Conservation (phyloP, 2,329 filamentous ascomycete genomes). For the Xylaria polymorpha region DNA sequence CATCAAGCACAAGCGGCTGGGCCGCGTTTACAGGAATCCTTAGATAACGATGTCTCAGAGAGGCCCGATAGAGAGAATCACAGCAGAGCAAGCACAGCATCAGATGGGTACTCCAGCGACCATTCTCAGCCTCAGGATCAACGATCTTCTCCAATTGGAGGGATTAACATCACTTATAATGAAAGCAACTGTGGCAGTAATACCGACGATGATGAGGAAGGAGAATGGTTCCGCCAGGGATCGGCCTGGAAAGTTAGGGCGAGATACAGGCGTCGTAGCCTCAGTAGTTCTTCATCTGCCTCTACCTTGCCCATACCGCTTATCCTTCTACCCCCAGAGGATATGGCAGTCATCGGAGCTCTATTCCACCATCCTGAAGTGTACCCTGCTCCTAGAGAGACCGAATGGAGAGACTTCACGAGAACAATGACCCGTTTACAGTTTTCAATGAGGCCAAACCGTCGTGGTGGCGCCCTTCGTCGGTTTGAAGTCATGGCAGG, state of each 20-base stretch:
- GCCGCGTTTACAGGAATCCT: not conserved
- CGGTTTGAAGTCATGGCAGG: not conserved
- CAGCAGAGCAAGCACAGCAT: not conserved
- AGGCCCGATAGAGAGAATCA: not conserved
- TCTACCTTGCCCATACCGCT: not conserved
- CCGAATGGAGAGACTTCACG: not conserved
- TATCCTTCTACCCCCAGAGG: not conserved
- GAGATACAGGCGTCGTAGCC: not conserved
- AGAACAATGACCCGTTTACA: not conserved
- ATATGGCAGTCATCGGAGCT: constrained; percentile 1
- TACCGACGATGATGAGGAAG: not conserved
- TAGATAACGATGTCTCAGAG: not conserved
- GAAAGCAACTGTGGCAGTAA: not conserved
- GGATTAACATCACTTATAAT: not conserved
- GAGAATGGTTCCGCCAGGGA: too few species aligned
- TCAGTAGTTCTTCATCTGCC: not conserved
- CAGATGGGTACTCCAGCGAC: not conserved
- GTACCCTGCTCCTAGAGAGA: not conserved
- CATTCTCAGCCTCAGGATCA: not conserved
- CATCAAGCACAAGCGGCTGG: not conserved
- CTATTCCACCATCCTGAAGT: not conserved
- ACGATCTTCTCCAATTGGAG: not conserved
- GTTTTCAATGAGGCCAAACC: not conserved
- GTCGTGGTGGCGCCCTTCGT: not conserved
- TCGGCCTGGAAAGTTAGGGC: too few species aligned